Evolutionary conservation across 2,329 filamentous ascomycete genomes (phyloP), one percentile per base, ranked within the genome.

Genomic region (Calonectria honghensis): DNA sequence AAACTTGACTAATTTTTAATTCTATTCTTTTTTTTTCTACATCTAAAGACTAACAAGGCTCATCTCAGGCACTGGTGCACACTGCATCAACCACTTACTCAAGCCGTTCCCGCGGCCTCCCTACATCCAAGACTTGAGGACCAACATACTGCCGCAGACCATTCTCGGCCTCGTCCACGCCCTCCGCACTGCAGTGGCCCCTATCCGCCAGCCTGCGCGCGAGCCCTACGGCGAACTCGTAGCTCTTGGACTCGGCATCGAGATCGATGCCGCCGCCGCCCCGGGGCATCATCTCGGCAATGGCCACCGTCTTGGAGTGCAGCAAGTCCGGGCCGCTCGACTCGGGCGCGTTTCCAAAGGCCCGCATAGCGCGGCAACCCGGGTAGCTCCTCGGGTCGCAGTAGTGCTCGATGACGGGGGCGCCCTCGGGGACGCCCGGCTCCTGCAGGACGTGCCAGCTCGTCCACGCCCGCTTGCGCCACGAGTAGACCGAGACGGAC

Each of bases 341-440:
- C 57, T 39, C 57, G 57, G 37, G 35, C 6, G 41, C 35, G 35
- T 20, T 41, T 7, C 35, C 57, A 41, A 63, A 63, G n/a, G 57
- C n/a, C 18, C 35, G 35, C 57, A 63, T 41, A 14, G 27, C 57
- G 4, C 24, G 35, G 24, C 37, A 63, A 6, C 35, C 20, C 16
- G 57, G 24, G 6, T 27, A 29, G 20, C 4, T 39, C 37, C 35
- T 24, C 57, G 57, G 57, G 37, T 63, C 57, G 57, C 35, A 39
- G 27, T 20, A 10, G 57, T 18, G 1, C 57, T 11, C 27, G 14
- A 11, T 29, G 6, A 63, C 6, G 57, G 57, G 35, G 13, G 37
- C 57, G 57, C 57, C 45, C 45, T 24, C 20, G 6, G 57, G 35
- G 14, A 13, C 16, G 6, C 35, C 57, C 13, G 57, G 57, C 57